Evolutionary conservation across 768 basidiomycete species (phyloP).

Genomic region (Pulveroboletus sp.): DNA sequence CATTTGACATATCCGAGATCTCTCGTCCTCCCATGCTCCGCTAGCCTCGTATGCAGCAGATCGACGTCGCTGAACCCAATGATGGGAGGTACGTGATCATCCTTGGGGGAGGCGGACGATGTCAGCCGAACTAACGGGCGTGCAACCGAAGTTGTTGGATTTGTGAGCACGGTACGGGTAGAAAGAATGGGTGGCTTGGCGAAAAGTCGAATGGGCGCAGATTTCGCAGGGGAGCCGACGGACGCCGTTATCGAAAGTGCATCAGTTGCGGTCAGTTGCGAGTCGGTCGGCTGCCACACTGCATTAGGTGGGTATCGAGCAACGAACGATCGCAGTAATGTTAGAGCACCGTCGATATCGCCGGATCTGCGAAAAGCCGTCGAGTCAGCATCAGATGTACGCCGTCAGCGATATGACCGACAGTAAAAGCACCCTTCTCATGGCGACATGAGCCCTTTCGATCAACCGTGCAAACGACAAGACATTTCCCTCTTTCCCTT

Average conservation of each 20-base stretch:
- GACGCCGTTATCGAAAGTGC: not conserved
- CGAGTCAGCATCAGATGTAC: not conserved
- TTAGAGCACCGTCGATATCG: constrained; percentile 49
- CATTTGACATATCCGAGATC: constrained; percentile 70
- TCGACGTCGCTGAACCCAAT: constrained; percentile 76
- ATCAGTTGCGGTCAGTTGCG: not conserved
- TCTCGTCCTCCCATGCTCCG: constrained; percentile 37
- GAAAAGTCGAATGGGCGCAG: constrained; percentile 18
- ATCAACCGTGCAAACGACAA: constrained; percentile 44
- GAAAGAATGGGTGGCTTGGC: constrained; percentile 50
- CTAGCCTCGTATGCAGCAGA: constrained; percentile 69
- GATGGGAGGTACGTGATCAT: constrained; percentile 78
- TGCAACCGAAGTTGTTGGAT: constrained; percentile 16
- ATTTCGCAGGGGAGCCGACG: constrained; percentile 1
- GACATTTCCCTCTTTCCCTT: constrained; percentile 19
- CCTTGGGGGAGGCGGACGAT: constrained; percentile 53
- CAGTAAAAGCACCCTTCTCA: constrained; percentile 63
- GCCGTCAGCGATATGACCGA: constrained; percentile 35
- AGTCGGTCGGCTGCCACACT: constrained; percentile 37
- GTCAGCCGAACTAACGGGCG: constrained; percentile 73
- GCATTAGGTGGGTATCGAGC: constrained; percentile 57
- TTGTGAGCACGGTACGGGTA: constrained; percentile 50
- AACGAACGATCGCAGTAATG: constrained; percentile 58
- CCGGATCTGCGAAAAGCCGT: constrained; percentile 37
- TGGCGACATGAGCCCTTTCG: constrained; percentile 65